Base-by-base conservation (phyloP, 2,329 filamentous ascomycete genomes). In the Waltergamsia citrina region DNA sequence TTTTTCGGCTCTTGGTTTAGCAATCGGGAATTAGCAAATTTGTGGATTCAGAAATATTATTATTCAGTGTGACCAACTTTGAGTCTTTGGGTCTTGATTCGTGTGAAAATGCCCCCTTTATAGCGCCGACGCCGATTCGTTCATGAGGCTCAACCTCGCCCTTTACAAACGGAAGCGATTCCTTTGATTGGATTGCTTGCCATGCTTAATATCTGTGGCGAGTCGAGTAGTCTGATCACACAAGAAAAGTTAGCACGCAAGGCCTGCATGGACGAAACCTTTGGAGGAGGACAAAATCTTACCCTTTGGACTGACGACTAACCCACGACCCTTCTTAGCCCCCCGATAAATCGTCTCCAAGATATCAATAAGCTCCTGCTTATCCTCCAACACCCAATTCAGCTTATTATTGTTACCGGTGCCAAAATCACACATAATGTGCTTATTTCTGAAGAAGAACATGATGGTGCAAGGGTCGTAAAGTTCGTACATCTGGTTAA, bases 371-470 rank as follows among this genome's bases (percentile, higher is more conserved):
- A 98, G 69, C 65, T 98, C 92, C 59, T 96, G 90, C 64, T 98
- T 96, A 54, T 98, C 90, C 61, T 96, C 88, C 20, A 61, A 67
- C 31, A 94, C 85, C 81, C 86, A 94, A 56, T 95, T 95, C 46
- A 95, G 69, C 60, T 96, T 96, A 59, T 98, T 98, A 61, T 98
- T 98, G 64, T 98, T 94, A 44, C 92, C 92, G 2, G 92, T 98
- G 30, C 90, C 90, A 47, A 95, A 87, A 74, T 96, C 90, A 57
- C 84, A 86, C 84, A 93, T 94, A 78, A 96, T 96, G 62, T 95
- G 87, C 59, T 98, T 98, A 58, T 98, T 98, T 41, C 90, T 78
- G 68, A 88, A 94, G 71, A 94, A 94, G 68, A 69, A 94, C 84
- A 95, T 95, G 59, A 96, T 79, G 4, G 92, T 94, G 63, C 88